Evolutionary conservation across 371 early-diverging fungal species (phyloP), one percentile per base, ranked within the genome.

Genomic region (Nematocida major): DNA sequence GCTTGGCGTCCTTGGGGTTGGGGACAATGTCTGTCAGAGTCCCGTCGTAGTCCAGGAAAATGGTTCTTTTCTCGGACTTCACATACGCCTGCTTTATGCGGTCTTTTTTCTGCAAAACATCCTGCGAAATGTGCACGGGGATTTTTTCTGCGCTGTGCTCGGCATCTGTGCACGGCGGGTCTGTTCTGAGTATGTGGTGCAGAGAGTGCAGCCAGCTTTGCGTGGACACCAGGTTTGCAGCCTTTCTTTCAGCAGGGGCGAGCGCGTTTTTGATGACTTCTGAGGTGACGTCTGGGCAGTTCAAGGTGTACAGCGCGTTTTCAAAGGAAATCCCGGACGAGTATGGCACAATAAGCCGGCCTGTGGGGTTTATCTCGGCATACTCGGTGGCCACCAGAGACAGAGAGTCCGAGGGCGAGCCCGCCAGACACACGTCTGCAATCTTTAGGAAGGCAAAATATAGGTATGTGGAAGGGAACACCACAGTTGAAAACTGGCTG

Each of bases 41-140:
- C 5, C 85, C 85, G 78, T 85, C 85, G 59, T 85, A 85, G 53
- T 85, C 85, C 40, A 84, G 59, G 26, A 85, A 22, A 26, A 82
- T 48, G 1, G 63, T 47, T 45, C 67, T 66, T 4, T 32, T 40
- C 3, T 54, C 51, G n/a, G 67, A 63, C 1, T 62, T 54, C 51
- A 54, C 34, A 43, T 66, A 66, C 2, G 45, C 51, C 20, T 26
- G 28, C 28, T 54, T 57, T 28, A 78, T 66, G n/a, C 30, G 49
- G 24, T 38, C 65, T 42, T 49, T 47, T 50, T 61, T 63, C 43
- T 11, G 73, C 42, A 57, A 26, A 22, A 53, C n/a, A 2, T 78
- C 57, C 34, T 78, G 45, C 13, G n/a, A 59, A 47, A 49, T 15
- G 36, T 45, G 3, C 43, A 39, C 78, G 15, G 48, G 66, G 13